Evolutionary conservation across 768 basidiomycete species (phyloP).

Genomic region (Leucocoprinus birnbaumii): DNA sequence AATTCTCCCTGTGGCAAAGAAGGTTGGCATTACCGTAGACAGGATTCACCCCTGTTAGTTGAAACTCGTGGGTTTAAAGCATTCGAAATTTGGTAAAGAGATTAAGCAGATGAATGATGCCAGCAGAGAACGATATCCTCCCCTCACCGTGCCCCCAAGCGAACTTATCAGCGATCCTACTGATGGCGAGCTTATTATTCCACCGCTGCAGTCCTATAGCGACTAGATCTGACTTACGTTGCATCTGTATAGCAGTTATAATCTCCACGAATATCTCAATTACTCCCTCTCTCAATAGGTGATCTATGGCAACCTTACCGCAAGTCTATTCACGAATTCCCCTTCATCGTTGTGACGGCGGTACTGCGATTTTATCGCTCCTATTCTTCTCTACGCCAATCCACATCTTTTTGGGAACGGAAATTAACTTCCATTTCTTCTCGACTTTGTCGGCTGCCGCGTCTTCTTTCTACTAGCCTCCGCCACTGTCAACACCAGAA

Average conservation of each 20-base stretch:
- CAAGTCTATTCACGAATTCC: slow-evolving; percentile 21
- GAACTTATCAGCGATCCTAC: slow-evolving; percentile 77
- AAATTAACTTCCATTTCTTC: too few species aligned
- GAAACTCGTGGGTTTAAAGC: slow-evolving; percentile 34
- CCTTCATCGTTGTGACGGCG: neutral
- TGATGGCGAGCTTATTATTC: slow-evolving; percentile 46
- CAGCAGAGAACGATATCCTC: slow-evolving; percentile 49
- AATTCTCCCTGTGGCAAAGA: slow-evolving; percentile 29
- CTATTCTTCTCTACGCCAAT: neutral
- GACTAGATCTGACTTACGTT: neutral
- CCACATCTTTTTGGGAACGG: neutral
- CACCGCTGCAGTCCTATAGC: neutral
- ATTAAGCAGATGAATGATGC: slow-evolving; percentile 33
- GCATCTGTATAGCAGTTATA: slow-evolving; percentile 55
- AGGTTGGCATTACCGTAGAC: slow-evolving; percentile 31
- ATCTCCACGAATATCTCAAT: slow-evolving; percentile 66
- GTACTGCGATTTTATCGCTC: neutral
- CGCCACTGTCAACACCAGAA: slow-evolving; percentile 35
- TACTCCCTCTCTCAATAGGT: slow-evolving; percentile 37
- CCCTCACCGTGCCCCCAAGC: slow-evolving; percentile 73
- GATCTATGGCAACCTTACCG: slow-evolving; percentile 33
- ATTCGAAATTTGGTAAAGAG: slow-evolving; percentile 42
- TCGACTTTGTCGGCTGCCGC: too few species aligned
- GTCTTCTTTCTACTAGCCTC: slow-evolving; percentile 29
- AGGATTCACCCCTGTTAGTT: slow-evolving; percentile 49